Evolutionary conservation across 2,329 filamentous ascomycete species (phyloP).

Genomic region (Aureobasidium sp.): DNA sequence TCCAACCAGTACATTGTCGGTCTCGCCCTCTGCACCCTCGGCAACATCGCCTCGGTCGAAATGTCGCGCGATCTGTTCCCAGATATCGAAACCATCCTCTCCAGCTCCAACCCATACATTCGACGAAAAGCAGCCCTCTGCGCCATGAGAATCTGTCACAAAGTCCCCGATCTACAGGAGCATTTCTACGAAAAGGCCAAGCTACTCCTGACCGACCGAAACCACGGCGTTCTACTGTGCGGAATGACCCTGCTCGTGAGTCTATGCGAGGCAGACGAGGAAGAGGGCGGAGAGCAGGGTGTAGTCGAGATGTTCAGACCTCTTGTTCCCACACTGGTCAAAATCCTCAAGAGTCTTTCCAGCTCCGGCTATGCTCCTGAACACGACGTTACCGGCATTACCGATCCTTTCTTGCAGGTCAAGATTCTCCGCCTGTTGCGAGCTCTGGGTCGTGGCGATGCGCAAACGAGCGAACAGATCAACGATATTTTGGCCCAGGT

Average conservation of each 20-base stretch:
- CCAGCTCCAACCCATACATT: conserved; percentile 97
- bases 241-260: conserved; percentile 86
- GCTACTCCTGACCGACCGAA: conserved; percentile 79
- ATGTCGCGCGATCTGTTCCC: conserved; percentile 97
- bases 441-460: conserved; percentile 79
- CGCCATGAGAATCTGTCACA: conserved; percentile 97
- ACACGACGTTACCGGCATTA: conserved; percentile 96
- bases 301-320: conserved; percentile 87
- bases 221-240: conserved; percentile 90
- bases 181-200: conserved; percentile 95
- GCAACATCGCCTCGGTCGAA: conserved; percentile 95
- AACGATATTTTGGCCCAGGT: conserved; percentile 92
- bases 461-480: conserved; percentile 87
- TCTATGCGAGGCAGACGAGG: conserved; percentile 90
- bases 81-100: conserved; percentile 86
- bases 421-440: conserved; percentile 85
- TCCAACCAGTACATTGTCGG: conserved; percentile 98
- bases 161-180: conserved; percentile 94
- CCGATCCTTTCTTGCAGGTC: conserved; percentile 94
- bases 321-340: conserved; percentile 76
- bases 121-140: conserved; percentile 95
- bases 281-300: conserved; percentile 80
- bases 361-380: conserved; percentile 96
- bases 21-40: conserved; percentile 88
- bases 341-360: conserved; percentile 83